These are phyloP conservation scores for Penicillium robsamsonii DNA, from an alignment of 495 filamentous ascomycete species.

Conservation along the genomic window DNA sequence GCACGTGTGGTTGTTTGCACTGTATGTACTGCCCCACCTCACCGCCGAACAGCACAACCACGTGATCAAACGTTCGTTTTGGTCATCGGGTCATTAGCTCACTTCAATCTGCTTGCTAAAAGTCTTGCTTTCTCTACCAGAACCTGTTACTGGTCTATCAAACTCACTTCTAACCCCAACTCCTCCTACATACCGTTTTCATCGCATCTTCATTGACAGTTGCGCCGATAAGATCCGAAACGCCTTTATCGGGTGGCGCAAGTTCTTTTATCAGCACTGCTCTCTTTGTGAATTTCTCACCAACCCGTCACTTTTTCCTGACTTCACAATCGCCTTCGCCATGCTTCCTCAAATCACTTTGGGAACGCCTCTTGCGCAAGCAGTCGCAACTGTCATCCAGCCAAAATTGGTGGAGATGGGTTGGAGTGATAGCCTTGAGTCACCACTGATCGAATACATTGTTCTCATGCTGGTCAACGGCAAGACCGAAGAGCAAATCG, in stretches of 20 bases:
- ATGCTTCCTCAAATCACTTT: conserved; percentile 26
- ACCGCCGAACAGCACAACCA: conserved; percentile 6
- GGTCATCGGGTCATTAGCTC: conserved; percentile 11
- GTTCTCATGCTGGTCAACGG: conserved; percentile 95
- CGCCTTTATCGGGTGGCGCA: conserved; percentile 16
- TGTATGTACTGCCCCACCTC: conserved; percentile 1
- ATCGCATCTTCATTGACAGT: neutral
- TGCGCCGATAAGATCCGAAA: conserved; percentile 3
- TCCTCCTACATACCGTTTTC: neutral
- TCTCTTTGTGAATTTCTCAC: conserved; percentile 6
- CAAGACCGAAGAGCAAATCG: conserved; percentile 85
- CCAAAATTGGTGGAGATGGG: conserved; percentile 94
- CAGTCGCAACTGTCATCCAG: conserved; percentile 75
- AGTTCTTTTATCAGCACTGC: conserved; percentile 11
- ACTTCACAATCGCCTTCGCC: conserved; percentile 1
- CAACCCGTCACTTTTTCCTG: neutral
- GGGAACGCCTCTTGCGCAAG: conserved; percentile 66
- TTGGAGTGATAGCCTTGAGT: conserved; percentile 81
- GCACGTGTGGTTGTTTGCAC: neutral
- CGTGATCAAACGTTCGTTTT: conserved; percentile 1
- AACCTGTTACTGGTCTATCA: neutral
- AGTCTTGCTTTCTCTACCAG: neutral
- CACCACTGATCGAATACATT: conserved; percentile 90
- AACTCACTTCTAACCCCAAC: neutral
- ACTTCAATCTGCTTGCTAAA: conserved; percentile 3